These are phyloP conservation scores for Hypoxylon fuscum DNA, from an alignment of 495 filamentous ascomycete species.

Conservation along the genomic window DNA sequence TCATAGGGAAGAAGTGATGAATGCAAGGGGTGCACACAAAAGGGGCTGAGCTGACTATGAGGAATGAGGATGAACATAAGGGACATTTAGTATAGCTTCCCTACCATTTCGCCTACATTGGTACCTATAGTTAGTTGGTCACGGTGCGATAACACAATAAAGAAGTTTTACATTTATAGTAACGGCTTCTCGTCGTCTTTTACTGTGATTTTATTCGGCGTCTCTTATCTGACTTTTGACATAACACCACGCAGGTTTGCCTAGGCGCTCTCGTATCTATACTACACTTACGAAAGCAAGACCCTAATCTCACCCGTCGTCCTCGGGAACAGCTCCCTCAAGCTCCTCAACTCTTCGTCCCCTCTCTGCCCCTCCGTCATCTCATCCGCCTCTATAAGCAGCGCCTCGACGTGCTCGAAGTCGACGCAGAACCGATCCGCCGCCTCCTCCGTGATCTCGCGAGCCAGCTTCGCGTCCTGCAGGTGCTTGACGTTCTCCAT, in stretches of 20 bases:
- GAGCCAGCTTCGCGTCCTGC: constrained; percentile 72
- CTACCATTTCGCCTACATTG: too few species aligned
- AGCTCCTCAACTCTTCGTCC: constrained; percentile 52
- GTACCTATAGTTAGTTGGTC: too few species aligned
- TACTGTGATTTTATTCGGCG: too few species aligned
- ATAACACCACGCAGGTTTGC: too few species aligned
- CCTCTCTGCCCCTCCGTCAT: constrained; percentile 40
- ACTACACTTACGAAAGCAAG: constrained; percentile 62
- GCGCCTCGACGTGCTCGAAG: constrained; percentile 86
- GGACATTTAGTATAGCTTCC: too few species aligned
- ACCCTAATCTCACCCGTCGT: constrained; percentile 88
- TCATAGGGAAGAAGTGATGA: background rate
- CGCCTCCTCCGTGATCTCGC: constrained; percentile 82
- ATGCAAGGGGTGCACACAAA: too few species aligned
- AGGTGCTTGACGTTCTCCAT: constrained; percentile 79
- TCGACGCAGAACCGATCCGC: constrained; percentile 88
- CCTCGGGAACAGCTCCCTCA: constrained; percentile 79
- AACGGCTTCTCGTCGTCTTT: too few species aligned
- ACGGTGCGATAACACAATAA: too few species aligned
- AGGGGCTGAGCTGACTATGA: too few species aligned
- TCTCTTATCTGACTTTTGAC: background rate
- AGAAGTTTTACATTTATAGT: background rate
- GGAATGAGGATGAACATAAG: background rate
- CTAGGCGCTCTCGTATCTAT: background rate
- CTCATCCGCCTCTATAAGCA: constrained; percentile 58